Base-by-base conservation (phyloP, 306 rosid genomes). In the Hippophae rhamnoides region DNA sequence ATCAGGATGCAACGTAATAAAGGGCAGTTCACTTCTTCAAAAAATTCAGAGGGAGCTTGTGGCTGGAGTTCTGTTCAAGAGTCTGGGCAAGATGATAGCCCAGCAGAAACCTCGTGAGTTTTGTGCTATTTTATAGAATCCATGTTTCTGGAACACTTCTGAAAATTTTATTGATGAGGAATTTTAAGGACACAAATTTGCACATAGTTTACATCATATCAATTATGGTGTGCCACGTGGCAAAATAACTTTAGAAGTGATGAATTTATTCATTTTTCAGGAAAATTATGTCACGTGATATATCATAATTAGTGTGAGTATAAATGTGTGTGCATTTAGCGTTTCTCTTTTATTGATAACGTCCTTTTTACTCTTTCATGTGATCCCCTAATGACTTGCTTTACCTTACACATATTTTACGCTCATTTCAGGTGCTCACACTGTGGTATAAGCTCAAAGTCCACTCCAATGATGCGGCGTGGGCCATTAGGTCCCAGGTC, bases 401-500 rank as follows among this genome's bases (percentile, higher is more conserved):
- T 41, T 41, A 13, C 10, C 54, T 18, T 42, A 4, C 42, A n/a
- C 9, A 13, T 58, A 27, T 3, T 11, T 40, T 45, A 41, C 8
- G 45, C 47, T 8, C 26, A 23, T 44, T 14, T 56, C 62, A 90
- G 97, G 69, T 90, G 97, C 60, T 80, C 81, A 0, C 92, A 90
- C 54, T 90, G 97, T 42, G 95, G 97, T 78, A 79, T 59, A 79
- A 90, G 95, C 73, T 86, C 95, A 43, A 86, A 84, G 75, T 69
- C 76, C 55, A 90, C 97, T 48, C 97, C 97, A 57, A 90, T 90
- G 97, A 90, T 90, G 97, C 88, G 97, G 73, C 87, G 95, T 13
- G 97, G 97, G 23, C 97, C 97, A 51, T 64, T 88, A 71, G 97
- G 97, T 58, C 95, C 95, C 42, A 84, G 97, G 71, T 78, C 97